Base-by-base conservation (phyloP, 345 rosid species). In the Pugionium cornutum region DNA sequence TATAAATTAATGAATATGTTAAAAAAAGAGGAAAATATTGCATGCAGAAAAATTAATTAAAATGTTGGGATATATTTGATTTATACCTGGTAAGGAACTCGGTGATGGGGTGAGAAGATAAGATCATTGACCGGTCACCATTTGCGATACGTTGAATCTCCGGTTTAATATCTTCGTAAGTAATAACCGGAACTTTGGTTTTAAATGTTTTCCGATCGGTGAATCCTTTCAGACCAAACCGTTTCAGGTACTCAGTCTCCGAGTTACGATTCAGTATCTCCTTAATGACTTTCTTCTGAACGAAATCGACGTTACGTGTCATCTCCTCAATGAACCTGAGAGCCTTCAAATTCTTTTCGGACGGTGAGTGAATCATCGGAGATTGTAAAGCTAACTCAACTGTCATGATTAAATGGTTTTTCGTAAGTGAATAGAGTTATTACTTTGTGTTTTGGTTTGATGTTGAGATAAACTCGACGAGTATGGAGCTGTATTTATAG, bases 61-160 rank as follows among this genome's bases (percentile, higher is more conserved):
- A n/a, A n/a, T n/a, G n/a, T n/a, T n/a, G n/a, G n/a, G n/a, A n/a
- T n/a, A n/a, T n/a, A n/a, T n/a, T n/a, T n/a, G n/a, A n/a, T n/a
- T n/a, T n/a, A 42, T 4, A 83, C 95, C 95, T 88, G 3, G 95
- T 88, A 39, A 88, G 86, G 62, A 88, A 85, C 71, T 88, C 95
- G 1, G 82, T 82, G 18, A 84, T 70, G 8, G 95, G 89, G 27
- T 81, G 73, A 56, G 91, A 48, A 41, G 86, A 88, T 61, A 88
- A 60, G 62, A 88, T 88, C 27, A 84, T 61, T 7, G 95, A 86
- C 50, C 78, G 78, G 61, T 88, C 95, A 4, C 95, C 95, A 58
- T 82, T 80, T 45, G 89, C 86, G 7, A 88, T 86, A 58, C 86
- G 88, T 56, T 84, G 83, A 76, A 88, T 88, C 52, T 84, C 86